phyloP scores from a whole-genome alignment of 2,329 filamentous ascomycete genomes.

The Simplicillium sp. region DNA sequence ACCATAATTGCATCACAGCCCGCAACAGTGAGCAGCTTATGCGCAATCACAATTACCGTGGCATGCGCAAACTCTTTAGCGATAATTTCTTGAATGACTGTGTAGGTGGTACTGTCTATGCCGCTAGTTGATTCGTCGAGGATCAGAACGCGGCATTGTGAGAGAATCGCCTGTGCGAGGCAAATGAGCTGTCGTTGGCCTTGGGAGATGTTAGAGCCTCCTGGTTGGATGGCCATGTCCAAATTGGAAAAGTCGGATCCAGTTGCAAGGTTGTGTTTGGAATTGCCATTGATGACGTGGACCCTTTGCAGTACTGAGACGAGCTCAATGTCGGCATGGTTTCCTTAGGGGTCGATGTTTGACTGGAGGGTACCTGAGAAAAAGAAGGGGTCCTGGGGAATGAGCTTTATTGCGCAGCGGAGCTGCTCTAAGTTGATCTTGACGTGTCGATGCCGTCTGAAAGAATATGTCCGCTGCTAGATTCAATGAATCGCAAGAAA shows the following conservation, averaged over 20 bases:
- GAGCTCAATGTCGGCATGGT: background rate
- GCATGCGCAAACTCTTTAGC: constrained; percentile 54
- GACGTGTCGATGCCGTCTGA: constrained; percentile 2
- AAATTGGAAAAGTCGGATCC: constrained; percentile 28
- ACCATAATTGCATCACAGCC: constrained; percentile 62
- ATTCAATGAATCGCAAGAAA: background rate
- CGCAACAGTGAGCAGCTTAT: constrained; percentile 58
- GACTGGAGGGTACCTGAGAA: constrained; percentile 3
- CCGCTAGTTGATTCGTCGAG: constrained; percentile 60
- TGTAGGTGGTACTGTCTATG: constrained; percentile 61
- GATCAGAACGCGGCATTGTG: constrained; percentile 5
- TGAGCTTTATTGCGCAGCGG: background rate
- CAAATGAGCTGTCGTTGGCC: constrained; percentile 62
- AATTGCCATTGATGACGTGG: background rate
- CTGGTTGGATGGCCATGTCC: constrained; percentile 48
- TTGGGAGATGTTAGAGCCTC: constrained; percentile 58
- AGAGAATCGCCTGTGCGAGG: constrained; percentile 46
- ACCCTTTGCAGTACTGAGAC: background rate
- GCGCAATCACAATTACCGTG: constrained; percentile 60
- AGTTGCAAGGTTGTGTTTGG: constrained; percentile 25
- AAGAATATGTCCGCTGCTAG: background rate
- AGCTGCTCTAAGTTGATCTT: background rate
- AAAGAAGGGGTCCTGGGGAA: constrained; percentile 5
- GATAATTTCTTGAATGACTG: constrained; percentile 58
- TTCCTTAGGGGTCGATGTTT: background rate